Conservation (phyloP, 177 flowering plant genomes). For the Viscum album region DNA sequence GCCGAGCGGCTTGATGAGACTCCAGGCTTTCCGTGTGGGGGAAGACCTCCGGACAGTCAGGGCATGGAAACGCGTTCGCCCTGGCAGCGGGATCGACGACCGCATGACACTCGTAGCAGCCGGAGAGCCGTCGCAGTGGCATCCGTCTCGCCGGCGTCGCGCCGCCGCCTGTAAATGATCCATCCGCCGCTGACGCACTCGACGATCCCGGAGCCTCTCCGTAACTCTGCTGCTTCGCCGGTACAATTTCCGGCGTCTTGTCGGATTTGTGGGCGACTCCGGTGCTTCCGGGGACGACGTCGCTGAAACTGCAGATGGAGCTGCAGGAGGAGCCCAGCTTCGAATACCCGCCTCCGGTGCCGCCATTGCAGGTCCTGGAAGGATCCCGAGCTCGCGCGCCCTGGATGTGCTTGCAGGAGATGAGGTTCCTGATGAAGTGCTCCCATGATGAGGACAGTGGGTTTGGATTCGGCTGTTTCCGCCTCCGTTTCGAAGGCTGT, state of each 20-base stretch:
- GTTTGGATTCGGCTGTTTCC: constrained; percentile 18
- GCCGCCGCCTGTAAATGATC: not conserved
- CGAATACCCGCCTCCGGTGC: constrained; percentile 23
- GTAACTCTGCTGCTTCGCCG: too few relatives aligned
- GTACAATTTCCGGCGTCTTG: constrained; percentile 70
- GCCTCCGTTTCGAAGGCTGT: constrained; percentile 24
- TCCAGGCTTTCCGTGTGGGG: constrained; percentile 75
- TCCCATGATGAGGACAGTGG: constrained; percentile 71
- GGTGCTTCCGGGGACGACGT: constrained; percentile 69
- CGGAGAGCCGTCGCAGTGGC: constrained; percentile 55
- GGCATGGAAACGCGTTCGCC: constrained; percentile 26
- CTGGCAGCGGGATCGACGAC: constrained; percentile 48
- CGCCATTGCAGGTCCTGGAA: constrained; percentile 14
- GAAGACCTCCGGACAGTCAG: constrained; percentile 87
- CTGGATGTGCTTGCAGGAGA: constrained; percentile 68
- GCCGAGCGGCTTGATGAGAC: constrained; percentile 71
- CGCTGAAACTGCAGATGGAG: constrained; percentile 67
- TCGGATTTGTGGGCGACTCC: constrained; percentile 75
- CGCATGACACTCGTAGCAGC: constrained; percentile 58
- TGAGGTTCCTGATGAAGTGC: constrained; percentile 72
- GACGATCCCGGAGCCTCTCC: constrained; percentile 5
- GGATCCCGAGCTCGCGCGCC: constrained; percentile 52
- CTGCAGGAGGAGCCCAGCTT: constrained; percentile 61
- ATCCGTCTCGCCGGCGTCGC: constrained; percentile 22
- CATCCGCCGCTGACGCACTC: not conserved